Evolutionary conservation across 495 filamentous ascomycete genomes (phyloP), one percentile per base, ranked within the genome.

Genomic region (Daldinia decipiens): DNA sequence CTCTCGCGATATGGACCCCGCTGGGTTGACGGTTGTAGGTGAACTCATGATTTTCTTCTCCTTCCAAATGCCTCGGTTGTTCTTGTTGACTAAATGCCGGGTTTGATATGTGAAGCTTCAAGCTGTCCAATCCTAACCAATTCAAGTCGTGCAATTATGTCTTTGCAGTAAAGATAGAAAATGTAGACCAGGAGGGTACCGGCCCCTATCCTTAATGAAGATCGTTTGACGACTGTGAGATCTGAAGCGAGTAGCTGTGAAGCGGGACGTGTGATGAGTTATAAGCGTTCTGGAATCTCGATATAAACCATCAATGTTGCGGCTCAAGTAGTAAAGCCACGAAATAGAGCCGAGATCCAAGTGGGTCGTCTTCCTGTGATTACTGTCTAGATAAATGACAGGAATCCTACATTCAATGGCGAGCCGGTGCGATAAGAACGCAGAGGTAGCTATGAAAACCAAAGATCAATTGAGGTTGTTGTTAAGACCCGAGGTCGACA

Each of bases 11-110:
- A 68, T 60, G 59, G 79, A 56, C 34, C 77, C 57, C 65, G 76
- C 67, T 75, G 80, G 56, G 62, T 53, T 13, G 50, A 53, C 58
- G 21, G 65, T 27, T 19, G 81, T 70, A 40, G 80, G 74, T 53
- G 83, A 82, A 63, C 83, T 85, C 83, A 85, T 85, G 53, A 47
- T 74, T 67, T 45, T 65, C 17, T 51, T n/a, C 51, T 31, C 13
- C 67, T 39, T 43, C 21, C 19, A 9, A 39, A 13, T 34, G 61
- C 12, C 36, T 47, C 29, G n/a, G 27, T 24, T 39, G 36, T 2
- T 40, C 32, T 47, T 53, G 32, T 63, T 29, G 40, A 39, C 7
- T 15, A 26, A 45, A 11, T 52, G 50, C n/a, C 38, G 27, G 38
- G 24, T 38, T 13, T 32, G 19, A 62, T 59, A 39, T 55, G 51